Evolutionary conservation across 176 grass and related monocot genomes (phyloP), one percentile per base, ranked within the genome.

Genomic region (Panicum miliaceum): DNA sequence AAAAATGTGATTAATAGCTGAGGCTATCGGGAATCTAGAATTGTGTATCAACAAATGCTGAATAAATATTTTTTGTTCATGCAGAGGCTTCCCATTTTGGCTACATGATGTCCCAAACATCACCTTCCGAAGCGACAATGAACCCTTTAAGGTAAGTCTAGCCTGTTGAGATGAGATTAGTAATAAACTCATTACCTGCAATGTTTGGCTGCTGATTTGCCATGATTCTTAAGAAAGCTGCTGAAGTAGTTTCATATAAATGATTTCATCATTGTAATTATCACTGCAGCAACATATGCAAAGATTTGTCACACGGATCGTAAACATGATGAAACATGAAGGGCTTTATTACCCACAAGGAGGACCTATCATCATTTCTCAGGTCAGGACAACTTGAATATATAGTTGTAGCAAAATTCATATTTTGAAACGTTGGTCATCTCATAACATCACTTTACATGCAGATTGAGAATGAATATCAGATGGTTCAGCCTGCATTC

Each of bases 391-490:
- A 25, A 12, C 9, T 60, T 26, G 52, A 60, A 60, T 25, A 60
- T 60, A 60, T 60, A 60, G 57, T 5, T 60, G 57, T 12, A 25
- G 45, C 0, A 69, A 78, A 68, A 62, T 12, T 26, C 4, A 60
- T 60, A 26, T 25, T 68, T 25, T 71, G 25, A 74, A 40, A 12
- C 76, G 40, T 2, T 7, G 3, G n/a, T 91, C 48, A 78, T 41
- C 37, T 74, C 80, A 89, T 64, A 18, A 83, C 53, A 81, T 81
- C 60, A 46, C 67, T 53, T 26, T 22, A 56, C 11, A 57, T 70
- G 58, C 83, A 98, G 93, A 94, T 95, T 78, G 96, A 98, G 80
- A 98, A 98, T 38, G 96, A 98, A 79, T 95, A 95, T 77, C 76
- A 92, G 51, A 98, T 84, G 77, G 77, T 95, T 58, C 93, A 95